These are phyloP conservation scores for Diutina ranongensis DNA, from an alignment of 1,139 yeast species.

Conservation along the genomic window DNA sequence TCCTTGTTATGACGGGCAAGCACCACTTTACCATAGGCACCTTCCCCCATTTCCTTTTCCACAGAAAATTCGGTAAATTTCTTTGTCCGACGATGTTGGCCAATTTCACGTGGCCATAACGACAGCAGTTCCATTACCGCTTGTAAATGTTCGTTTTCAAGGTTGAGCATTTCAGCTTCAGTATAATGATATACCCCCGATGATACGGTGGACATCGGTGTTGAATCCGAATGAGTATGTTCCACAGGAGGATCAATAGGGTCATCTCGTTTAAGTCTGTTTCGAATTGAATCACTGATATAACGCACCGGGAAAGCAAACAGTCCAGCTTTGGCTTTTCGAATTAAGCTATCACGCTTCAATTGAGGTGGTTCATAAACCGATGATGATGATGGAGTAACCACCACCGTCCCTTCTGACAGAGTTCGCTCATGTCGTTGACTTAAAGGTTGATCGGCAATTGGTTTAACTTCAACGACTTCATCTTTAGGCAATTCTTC, in stretches of 20 bases:
- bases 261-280: neutral
- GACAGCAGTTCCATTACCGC: conserved; percentile 23
- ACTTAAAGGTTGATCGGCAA: neutral
- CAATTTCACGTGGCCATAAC: conserved; percentile 48
- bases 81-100: conserved; percentile 50
- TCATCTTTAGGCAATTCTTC: neutral
- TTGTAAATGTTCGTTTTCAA: conserved; percentile 33
- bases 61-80: conserved; percentile 60
- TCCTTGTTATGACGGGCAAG: conserved; percentile 62
- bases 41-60: conserved; percentile 80
- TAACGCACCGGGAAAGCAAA: conserved; percentile 4
- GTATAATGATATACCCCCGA: conserved; percentile 12
- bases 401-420: neutral
- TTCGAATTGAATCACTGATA: neutral
- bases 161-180: conserved; percentile 29
- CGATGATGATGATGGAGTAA: neutral
- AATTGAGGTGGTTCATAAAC: conserved; percentile 1
- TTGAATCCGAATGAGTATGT: neutral
- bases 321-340: conserved; percentile 4
- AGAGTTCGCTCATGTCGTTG: neutral
- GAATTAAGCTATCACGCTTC: neutral
- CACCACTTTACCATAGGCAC: conserved; percentile 91
- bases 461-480: neutral
- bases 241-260: too few relatives aligned
- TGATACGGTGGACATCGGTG: neutral